Evolutionary conservation across 2,329 filamentous ascomycete genomes (phyloP).

Genomic region (Aurifilum marmelostoma): DNA sequence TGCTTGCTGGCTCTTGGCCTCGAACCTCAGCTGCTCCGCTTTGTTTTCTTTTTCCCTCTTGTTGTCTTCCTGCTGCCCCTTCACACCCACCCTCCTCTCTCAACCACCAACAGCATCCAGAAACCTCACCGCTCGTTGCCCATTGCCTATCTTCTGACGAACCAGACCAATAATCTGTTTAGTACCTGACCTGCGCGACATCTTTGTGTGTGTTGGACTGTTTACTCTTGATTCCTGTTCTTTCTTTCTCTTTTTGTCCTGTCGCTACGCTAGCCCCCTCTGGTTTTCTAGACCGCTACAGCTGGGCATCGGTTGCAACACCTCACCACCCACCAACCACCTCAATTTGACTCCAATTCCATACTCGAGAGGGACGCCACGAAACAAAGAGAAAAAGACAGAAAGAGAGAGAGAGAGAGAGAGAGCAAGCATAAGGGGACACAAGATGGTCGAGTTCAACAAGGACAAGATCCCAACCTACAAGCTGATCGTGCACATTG

Average conservation of each 20-base stretch:
- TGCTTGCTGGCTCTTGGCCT: background rate
- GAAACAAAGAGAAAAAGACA: background rate
- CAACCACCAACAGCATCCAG: background rate
- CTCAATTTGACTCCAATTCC: background rate
- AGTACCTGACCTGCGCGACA: background rate
- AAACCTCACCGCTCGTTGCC: constrained; percentile 10
- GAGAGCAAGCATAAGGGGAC: background rate
- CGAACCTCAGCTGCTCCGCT: constrained; percentile 7
- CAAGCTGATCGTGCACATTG: constrained; percentile 61
- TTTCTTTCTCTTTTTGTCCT: background rate
- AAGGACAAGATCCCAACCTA: constrained; percentile 56
- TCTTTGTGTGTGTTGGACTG: background rate
- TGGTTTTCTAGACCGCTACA: constrained; percentile 11
- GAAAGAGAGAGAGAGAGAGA: background rate
- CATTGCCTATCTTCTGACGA: background rate
- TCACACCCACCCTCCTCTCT: background rate
- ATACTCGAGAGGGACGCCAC: background rate
- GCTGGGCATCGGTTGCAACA: constrained; percentile 1
- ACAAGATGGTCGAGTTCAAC: constrained; percentile 54
- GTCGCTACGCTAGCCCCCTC: background rate
- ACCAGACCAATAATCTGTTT: background rate
- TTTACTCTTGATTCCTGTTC: background rate
- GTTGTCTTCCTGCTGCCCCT: background rate
- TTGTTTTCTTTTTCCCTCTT: background rate
- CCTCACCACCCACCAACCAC: background rate